phyloP scores from a whole-genome alignment of 345 rosid genomes.

The Sapria himalayana region DNA sequence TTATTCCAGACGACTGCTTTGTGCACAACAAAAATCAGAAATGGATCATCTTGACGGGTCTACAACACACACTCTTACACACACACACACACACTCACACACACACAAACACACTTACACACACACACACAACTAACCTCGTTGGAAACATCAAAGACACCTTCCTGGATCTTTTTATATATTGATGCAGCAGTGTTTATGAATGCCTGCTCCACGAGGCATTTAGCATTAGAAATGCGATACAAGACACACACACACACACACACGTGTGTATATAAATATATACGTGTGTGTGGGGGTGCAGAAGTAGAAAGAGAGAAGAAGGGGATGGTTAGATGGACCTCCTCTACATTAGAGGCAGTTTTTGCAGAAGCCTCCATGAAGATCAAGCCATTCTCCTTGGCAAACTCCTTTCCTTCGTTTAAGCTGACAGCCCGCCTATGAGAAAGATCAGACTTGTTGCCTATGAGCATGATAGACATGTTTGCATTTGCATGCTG shows the following conservation, averaged over 20 bases:
- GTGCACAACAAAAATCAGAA: not conserved
- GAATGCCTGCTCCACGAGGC: constrained; percentile 70
- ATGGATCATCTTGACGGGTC: not conserved
- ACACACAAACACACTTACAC: not conserved
- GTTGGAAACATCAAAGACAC: constrained; percentile 88
- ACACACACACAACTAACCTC: constrained; percentile 27
- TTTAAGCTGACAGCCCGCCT: constrained; percentile 86
- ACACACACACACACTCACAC: not conserved
- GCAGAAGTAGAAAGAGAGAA: not conserved
- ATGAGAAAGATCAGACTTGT: constrained; percentile 88
- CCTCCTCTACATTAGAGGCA: constrained; percentile 97
- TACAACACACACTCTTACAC: not conserved
- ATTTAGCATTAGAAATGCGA: too few relatives aligned
- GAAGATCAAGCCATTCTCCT: constrained; percentile 85
- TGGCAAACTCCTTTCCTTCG: constrained; percentile 95
- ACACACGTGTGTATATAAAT: too few relatives aligned
- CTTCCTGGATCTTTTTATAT: constrained; percentile 94
- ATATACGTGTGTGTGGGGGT: too few relatives aligned
- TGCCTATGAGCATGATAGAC: constrained; percentile 92
- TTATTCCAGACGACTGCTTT: constrained; percentile 94
- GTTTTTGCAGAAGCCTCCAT: constrained; percentile 99
- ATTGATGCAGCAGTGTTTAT: constrained; percentile 85
- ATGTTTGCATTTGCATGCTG: constrained; percentile 97
- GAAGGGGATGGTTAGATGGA: too few relatives aligned
- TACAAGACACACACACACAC: too few relatives aligned